phyloP scores from a whole-genome alignment of 1,284 basidiomycete species.

The Ganoderma lingzhi region DNA sequence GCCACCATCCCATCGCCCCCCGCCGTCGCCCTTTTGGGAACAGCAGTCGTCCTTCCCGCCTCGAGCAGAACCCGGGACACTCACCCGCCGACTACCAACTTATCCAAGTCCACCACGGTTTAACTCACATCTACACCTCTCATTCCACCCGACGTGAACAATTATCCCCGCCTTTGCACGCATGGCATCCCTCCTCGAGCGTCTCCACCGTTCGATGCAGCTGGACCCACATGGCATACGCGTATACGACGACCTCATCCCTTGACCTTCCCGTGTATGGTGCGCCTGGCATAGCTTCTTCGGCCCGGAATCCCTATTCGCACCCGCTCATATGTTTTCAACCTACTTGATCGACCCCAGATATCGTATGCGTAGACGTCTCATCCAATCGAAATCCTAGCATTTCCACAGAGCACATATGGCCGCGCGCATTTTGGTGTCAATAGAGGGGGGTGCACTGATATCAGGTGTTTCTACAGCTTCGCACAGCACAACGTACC shows the following conservation, averaged over 20 bases:
- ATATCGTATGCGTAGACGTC: not conserved
- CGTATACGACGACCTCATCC: too few relatives aligned
- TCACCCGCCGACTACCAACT: not conserved
- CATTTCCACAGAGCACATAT: too few relatives aligned
- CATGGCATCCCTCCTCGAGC: too few relatives aligned
- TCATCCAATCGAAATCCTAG: not conserved
- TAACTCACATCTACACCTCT: too few relatives aligned
- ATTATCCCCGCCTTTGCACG: too few relatives aligned
- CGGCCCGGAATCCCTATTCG: not conserved
- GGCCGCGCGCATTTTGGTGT: too few relatives aligned
- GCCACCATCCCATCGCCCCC: conserved; percentile 2
- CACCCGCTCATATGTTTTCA: not conserved
- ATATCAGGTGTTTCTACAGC: not conserved
- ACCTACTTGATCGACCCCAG: not conserved
- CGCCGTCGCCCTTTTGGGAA: not conserved
- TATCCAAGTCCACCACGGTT: too few relatives aligned
- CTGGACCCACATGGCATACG: too few relatives aligned
- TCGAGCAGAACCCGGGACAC: not conserved
- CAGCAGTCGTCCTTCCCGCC: not conserved
- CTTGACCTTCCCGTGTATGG: not conserved
- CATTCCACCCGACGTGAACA: too few relatives aligned
- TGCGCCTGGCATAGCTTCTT: not conserved
- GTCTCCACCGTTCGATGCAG: too few relatives aligned
- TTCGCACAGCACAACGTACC: not conserved
- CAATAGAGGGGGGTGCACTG: not conserved